Percentiles rank a stretch among this genome's conserved stretches.
phyloP scores from a whole-genome alignment of 2,329 filamentous ascomycete genomes.

The Ambrosiella beaveri region DNA sequence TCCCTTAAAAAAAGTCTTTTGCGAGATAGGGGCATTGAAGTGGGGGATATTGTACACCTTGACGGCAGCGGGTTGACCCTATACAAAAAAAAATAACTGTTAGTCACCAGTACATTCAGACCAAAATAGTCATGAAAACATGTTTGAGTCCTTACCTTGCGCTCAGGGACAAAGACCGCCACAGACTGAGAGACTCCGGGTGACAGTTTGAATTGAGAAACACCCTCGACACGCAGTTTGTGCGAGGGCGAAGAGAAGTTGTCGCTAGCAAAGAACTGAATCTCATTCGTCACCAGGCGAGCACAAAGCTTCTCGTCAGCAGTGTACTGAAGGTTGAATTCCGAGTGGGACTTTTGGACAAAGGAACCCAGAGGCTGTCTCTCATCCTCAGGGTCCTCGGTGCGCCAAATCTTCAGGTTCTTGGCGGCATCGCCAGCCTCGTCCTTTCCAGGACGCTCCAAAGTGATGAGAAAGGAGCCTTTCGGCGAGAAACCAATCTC shows the following conservation, averaged over 20 bases:
- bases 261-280: conserved; percentile 87
- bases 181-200: conserved; percentile 82
- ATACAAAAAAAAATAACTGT: too few relatives aligned
- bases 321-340: conserved; percentile 96
- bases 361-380: conserved; percentile 71
- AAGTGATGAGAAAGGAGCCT: conserved; percentile 87
- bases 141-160: conserved; percentile 47
- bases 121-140: background rate
- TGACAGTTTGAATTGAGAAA: conserved; percentile 74
- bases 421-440: conserved; percentile 29
- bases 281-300: conserved; percentile 86
- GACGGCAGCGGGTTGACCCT: conserved; percentile 86
- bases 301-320: conserved; percentile 86
- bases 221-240: conserved; percentile 82
- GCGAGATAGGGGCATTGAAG: conserved; percentile 67
- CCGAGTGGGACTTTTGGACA: conserved; percentile 87
- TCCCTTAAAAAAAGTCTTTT: conserved; percentile 98
- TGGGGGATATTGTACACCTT: conserved; percentile 89
- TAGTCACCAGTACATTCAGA: too few relatives aligned
- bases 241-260: conserved; percentile 83
- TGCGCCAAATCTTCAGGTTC: conserved; percentile 94
- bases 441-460: conserved; percentile 86
- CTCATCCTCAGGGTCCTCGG: conserved; percentile 49
- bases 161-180: conserved; percentile 87
- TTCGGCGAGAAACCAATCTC: conserved; percentile 87